A percentile compares a stretch with the other conserved stretches of the same genome.
Conservation (phyloP, 2,329 filamentous ascomycete genomes). For the Aspergillus ochraceoroseus region DNA sequence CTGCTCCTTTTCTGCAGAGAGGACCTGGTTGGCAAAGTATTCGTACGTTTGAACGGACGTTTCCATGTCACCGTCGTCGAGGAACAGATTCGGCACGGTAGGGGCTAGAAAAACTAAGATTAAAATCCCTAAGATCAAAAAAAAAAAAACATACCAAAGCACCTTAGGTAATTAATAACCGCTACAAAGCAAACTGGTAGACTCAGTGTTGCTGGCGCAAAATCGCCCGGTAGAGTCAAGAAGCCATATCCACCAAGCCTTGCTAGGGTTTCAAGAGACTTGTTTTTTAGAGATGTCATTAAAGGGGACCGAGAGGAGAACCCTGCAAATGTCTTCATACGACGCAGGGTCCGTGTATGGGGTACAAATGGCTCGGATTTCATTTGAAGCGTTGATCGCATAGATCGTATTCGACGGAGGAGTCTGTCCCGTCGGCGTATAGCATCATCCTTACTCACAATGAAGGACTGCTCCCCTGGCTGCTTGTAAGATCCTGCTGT, state of each 20-base stretch:
- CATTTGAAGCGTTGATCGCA: slow-evolving; percentile 33
- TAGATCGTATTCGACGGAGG: slow-evolving; percentile 32
- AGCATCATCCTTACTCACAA: slow-evolving; percentile 1
- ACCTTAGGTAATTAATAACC: slow-evolving; percentile 35
- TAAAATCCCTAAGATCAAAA: slow-evolving; percentile 10
- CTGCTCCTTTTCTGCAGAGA: slow-evolving; percentile 34
- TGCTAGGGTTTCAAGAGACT: slow-evolving; percentile 38
- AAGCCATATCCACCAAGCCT: slow-evolving; percentile 43
- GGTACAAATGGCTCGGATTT: slow-evolving; percentile 16
- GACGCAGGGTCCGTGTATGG: slow-evolving; percentile 29
- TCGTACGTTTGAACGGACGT: slow-evolving; percentile 37
- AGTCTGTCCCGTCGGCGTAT: slow-evolving; percentile 21
- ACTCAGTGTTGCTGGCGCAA: slow-evolving; percentile 37
- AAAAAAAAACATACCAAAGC: slow-evolving; percentile 31
- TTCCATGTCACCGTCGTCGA: slow-evolving; percentile 34
- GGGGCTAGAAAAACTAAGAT: slow-evolving; percentile 18
- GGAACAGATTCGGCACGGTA: slow-evolving; percentile 32
- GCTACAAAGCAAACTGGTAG: slow-evolving; percentile 45
- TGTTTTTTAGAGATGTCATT: slow-evolving; percentile 37
- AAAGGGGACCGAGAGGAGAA: slow-evolving; percentile 26
- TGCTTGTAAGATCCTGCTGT: slow-evolving; percentile 8
- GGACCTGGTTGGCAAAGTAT: slow-evolving; percentile 39
- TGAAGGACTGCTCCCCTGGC: slow-evolving; percentile 1
- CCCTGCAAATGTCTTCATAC: slow-evolving; percentile 39
- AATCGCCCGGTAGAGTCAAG: slow-evolving; percentile 35